Evolutionary conservation across 1,284 basidiomycete species (phyloP).

Genomic region (Fomitopsis pinicola): DNA sequence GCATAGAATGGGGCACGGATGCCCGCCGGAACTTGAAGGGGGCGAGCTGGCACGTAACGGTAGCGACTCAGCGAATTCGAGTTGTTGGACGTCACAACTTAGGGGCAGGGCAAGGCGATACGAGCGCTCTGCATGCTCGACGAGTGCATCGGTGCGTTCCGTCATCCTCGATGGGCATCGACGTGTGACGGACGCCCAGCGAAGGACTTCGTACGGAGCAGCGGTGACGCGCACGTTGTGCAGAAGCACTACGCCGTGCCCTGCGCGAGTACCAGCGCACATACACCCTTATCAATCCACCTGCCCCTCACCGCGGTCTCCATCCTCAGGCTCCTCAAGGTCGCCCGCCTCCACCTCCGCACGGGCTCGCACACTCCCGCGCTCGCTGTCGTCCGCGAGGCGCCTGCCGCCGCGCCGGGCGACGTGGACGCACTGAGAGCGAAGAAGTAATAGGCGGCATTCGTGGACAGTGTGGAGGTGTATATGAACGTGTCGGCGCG

Average conservation of each 20-base stretch:
- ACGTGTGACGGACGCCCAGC: not conserved
- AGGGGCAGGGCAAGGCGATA: too few species aligned
- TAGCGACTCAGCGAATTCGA: too few species aligned
- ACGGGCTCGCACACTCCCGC: constrained; percentile 10
- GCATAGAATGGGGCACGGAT: too few species aligned
- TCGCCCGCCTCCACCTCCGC: constrained; percentile 12
- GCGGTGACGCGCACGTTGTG: constrained; percentile 8
- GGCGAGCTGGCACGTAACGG: too few species aligned
- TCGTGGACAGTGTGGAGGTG: constrained; percentile 10
- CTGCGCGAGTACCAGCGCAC: constrained; percentile 14
- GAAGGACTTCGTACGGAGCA: constrained; percentile 6
- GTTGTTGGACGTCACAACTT: too few species aligned
- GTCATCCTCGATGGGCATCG: too few species aligned
- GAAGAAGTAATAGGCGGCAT: constrained; percentile 4
- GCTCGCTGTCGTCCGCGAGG: constrained; percentile 11
- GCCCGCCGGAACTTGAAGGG: too few species aligned
- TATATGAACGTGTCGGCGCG: constrained; percentile 11
- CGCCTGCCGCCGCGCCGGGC: constrained; percentile 5
- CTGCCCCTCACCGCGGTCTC: not conserved
- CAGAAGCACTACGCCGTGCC: constrained; percentile 5
- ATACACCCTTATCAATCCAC: not conserved
- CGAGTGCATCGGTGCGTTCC: constrained; percentile 10
- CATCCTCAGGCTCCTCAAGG: not conserved
- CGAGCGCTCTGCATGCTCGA: not conserved
- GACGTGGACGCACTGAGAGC: constrained; percentile 7